Base-by-base conservation (phyloP, 495 filamentous ascomycete species). In the Aspergillus homomorphus region DNA sequence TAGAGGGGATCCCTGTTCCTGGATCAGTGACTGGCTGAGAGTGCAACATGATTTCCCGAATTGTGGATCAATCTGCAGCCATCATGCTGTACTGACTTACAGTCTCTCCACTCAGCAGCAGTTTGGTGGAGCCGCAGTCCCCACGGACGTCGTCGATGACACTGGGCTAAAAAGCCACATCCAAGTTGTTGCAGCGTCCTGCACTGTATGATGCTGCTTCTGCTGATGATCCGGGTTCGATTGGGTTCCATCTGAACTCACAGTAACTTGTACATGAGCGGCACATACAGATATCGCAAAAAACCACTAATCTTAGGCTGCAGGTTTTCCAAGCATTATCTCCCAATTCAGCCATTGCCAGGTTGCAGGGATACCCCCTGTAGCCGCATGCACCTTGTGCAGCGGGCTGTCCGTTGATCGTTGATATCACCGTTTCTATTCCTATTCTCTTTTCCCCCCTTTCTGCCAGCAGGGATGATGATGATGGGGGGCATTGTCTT, bases 341-440 rank as follows among this genome's bases (percentile, higher is more conserved):
- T n/a, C 20, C 45, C n/a, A 18, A 30, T 3, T 21, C 38, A 16
- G 30, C 30, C 1, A n/a, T 54, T 10, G 33, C 50, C 42, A 51
- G 23, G 42, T 16, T 44, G 58, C 52, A 64, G 58, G 62, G 62
- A 56, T 61, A 45, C 50, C 46, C 55, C 56, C 48, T 22, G 62
- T 51, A 56, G n/a, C 14, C 28, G 46, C 21, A 50, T 50, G 46
- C 46, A 50, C 22, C 21, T 22, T 50, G 53, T 38, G 53, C 16
- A 45, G 42, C 21, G 16, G 43, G 53, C 8, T 55, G 42, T 46
- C 16, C 46, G 43, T 44, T 23, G 53, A 30, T 55, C 53, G 21
- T 50, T 22, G 46, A 50, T 50, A 50, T 50, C 46, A 50, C 22
- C 16, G 15, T 23, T 50, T 28, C 21, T 16, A 3, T 50, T 26